Evolutionary conservation across 208 protist species (phyloP).

Genomic region (Leishmania aethiopica): DNA sequence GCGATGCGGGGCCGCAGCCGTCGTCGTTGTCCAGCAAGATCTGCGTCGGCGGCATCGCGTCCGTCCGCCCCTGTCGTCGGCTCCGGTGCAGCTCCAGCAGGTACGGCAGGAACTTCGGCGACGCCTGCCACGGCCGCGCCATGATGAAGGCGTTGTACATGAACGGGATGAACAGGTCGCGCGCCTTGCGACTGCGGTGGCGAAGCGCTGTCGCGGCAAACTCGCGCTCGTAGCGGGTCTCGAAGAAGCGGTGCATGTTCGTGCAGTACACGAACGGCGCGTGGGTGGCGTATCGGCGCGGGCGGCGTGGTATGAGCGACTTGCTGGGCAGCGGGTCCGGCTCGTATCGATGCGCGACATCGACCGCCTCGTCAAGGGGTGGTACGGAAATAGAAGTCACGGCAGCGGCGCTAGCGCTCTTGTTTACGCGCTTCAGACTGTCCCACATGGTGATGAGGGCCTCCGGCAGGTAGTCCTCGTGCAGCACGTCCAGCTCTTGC

Average conservation of each 20-base stretch:
- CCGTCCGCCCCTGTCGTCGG: background rate
- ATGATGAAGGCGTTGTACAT: slow-evolving; percentile 68
- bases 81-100: slow-evolving; percentile 10
- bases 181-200: slow-evolving; percentile 24
- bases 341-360: slow-evolving; percentile 3
- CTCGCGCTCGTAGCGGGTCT: slow-evolving; percentile 41
- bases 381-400: background rate
- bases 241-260: slow-evolving; percentile 50
- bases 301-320: slow-evolving; percentile 6
- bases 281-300: slow-evolving; percentile 53
- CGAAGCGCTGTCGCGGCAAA: slow-evolving; percentile 28
- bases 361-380: background rate
- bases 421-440: background rate
- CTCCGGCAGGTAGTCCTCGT: slow-evolving; percentile 22
- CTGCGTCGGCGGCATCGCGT: background rate
- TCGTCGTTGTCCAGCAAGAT: slow-evolving; percentile 62
- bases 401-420: background rate
- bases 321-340: background rate
- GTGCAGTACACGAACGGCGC: slow-evolving; percentile 75
- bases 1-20: slow-evolving; percentile 44
- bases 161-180: slow-evolving; percentile 57
- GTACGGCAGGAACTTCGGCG: slow-evolving; percentile 44
- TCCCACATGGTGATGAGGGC: slow-evolving; percentile 21
- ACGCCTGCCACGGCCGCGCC: slow-evolving; percentile 58
- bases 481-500: slow-evolving; percentile 36